Percentiles rank a stretch among this genome's conserved stretches.
These are phyloP conservation scores for Hibiscus tridactylites DNA, from an alignment of 345 rosid genomes.

Conservation along the genomic window DNA sequence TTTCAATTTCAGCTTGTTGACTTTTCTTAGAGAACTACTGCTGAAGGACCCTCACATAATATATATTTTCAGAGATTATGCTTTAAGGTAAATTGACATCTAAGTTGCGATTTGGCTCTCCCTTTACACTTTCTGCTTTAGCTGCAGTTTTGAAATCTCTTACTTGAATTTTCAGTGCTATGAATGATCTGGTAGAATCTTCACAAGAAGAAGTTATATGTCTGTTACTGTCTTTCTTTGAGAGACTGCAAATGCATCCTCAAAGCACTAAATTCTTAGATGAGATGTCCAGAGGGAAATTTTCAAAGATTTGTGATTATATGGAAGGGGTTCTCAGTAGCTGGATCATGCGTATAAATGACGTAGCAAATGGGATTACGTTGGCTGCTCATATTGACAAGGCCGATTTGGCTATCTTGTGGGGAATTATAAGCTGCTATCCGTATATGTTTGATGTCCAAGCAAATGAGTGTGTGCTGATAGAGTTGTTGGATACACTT, in stretches of 20 bases:
- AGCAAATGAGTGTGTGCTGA: conserved; percentile 33
- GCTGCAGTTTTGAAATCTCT: conserved; percentile 14
- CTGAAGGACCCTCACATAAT: conserved; percentile 37
- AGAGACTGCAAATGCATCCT: conserved; percentile 44
- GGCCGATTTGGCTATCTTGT: conserved; percentile 45
- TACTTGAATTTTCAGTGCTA: conserved; percentile 46
- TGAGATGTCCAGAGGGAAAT: conserved; percentile 32
- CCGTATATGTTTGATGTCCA: conserved; percentile 34
- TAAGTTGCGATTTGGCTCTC: conserved; percentile 2
- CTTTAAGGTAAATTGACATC: conserved; percentile 46
- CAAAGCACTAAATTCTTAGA: conserved; percentile 21
- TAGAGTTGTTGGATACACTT: conserved; percentile 46
- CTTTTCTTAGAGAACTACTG: conserved; percentile 56
- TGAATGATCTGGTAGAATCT: conserved; percentile 53
- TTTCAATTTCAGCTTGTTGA: conserved; percentile 50
- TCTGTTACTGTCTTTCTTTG: conserved; percentile 48
- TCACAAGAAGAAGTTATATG: conserved; percentile 49
- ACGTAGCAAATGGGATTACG: conserved; percentile 18
- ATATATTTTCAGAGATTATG: conserved; percentile 37
- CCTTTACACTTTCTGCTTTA: conserved; percentile 6
- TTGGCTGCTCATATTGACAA: conserved; percentile 28
- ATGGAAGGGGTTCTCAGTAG: conserved; percentile 28
- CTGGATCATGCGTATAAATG: conserved; percentile 27
- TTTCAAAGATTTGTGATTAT: conserved; percentile 33
- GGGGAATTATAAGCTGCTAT: conserved; percentile 70